Conservation (phyloP, 352 stramenopile species). For the Thalassiosira hispida region DNA sequence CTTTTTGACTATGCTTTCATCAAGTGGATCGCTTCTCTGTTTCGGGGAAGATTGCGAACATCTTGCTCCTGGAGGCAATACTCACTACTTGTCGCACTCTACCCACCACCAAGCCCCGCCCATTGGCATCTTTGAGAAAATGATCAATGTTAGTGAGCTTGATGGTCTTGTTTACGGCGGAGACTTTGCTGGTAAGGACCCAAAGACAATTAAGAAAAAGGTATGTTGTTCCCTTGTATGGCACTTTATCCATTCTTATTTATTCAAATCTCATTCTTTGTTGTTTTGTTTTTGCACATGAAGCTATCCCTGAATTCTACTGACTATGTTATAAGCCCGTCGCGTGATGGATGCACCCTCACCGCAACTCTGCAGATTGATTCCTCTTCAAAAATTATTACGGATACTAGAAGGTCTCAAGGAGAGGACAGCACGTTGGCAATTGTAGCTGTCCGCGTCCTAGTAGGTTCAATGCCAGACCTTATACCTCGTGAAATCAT, state of each 20-base stretch:
- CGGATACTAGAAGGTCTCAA: constrained; percentile 6
- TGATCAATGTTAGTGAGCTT: constrained; percentile 74
- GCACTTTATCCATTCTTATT: no score
- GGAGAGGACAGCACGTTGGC: constrained; percentile 42
- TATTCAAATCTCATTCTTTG: no score
- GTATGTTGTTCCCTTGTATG: neutral
- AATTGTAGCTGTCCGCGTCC: constrained; percentile 77
- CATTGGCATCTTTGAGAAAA: constrained; percentile 77
- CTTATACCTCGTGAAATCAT: constrained; percentile 70
- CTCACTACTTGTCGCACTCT: constrained; percentile 1
- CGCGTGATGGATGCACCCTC: constrained; percentile 73
- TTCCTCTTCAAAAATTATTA: constrained; percentile 16
- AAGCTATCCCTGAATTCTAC: constrained; percentile 72
- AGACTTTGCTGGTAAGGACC: constrained; percentile 65
- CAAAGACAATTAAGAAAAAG: constrained; percentile 49
- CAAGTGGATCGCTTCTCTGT: constrained; percentile 67
- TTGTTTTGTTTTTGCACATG: no score
- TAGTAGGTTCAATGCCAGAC: constrained; percentile 76
- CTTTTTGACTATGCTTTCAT: constrained; percentile 66
- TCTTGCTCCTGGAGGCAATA: constrained; percentile 8
- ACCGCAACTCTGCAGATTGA: constrained; percentile 53
- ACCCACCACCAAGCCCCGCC: constrained; percentile 5
- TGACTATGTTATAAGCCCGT: constrained; percentile 64
- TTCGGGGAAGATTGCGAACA: constrained; percentile 64
- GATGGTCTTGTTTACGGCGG: constrained; percentile 62